phyloP scores from a whole-genome alignment of 768 basidiomycete species.

The Termitomyces sp. region DNA sequence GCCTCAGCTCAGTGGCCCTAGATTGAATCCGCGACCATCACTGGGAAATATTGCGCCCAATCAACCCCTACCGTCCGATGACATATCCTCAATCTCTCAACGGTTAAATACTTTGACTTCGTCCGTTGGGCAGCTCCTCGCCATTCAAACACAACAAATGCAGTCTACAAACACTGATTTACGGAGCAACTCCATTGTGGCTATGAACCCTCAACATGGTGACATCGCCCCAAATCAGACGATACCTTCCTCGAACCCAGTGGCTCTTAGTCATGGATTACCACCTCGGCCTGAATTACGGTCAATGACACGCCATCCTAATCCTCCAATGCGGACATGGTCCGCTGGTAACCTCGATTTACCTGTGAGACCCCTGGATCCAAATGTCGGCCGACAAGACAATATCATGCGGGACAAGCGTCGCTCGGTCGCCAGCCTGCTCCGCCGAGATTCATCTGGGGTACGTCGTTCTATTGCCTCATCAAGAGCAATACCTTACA shows the following conservation, averaged over 20 bases:
- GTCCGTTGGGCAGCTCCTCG: slow-evolving; percentile 82
- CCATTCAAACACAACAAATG: slow-evolving; percentile 72
- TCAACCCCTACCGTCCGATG: slow-evolving; percentile 63
- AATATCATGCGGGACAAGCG: slow-evolving; percentile 61
- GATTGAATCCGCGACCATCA: slow-evolving; percentile 58
- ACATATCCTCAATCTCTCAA: slow-evolving; percentile 73
- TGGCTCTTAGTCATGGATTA: slow-evolving; percentile 54
- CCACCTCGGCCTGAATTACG: slow-evolving; percentile 66
- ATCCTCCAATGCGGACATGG: slow-evolving; percentile 79
- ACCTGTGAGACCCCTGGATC: slow-evolving; percentile 53
- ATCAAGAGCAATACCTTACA: slow-evolving; percentile 6
- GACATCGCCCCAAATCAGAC: slow-evolving; percentile 47
- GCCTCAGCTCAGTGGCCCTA: slow-evolving; percentile 38
- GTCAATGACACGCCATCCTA: slow-evolving; percentile 56
- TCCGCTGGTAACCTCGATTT: slow-evolving; percentile 79
- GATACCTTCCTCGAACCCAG: slow-evolving; percentile 38
- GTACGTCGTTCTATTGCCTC: slow-evolving; percentile 37
- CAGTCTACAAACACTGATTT: slow-evolving; percentile 41
- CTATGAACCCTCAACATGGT: slow-evolving; percentile 37
- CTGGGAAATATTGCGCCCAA: slow-evolving; percentile 70
- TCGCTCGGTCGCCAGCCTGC: slow-evolving; percentile 63
- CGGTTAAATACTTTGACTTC: slow-evolving; percentile 76
- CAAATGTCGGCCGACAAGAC: slow-evolving; percentile 40
- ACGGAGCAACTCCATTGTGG: slow-evolving; percentile 38
- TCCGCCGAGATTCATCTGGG: slow-evolving; percentile 72